A percentile compares a stretch with the other conserved stretches of the same genome.
Conservation (phyloP, 495 filamentous ascomycete genomes). For the Neurospora tetrasperma region DNA sequence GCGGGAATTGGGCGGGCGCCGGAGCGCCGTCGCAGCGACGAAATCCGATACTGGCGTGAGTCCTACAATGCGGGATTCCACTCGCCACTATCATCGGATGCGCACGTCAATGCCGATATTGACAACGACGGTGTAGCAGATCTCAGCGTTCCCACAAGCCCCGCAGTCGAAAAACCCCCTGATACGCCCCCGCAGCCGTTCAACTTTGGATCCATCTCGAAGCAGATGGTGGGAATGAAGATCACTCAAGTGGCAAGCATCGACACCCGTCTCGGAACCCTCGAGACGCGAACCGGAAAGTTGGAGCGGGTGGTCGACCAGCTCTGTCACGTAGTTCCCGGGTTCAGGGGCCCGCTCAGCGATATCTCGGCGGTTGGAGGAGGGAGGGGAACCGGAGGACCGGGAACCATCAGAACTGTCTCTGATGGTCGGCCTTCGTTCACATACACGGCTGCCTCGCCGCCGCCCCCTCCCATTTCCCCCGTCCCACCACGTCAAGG, state of each 20-base stretch:
- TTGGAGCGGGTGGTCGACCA: slow-evolving; percentile 38
- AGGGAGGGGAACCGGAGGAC: not conserved
- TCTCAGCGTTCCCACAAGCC: slow-evolving; percentile 21
- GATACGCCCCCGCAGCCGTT: slow-evolving; percentile 41
- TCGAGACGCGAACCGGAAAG: slow-evolving; percentile 38
- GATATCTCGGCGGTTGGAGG: slow-evolving; percentile 11
- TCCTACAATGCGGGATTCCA: slow-evolving; percentile 37
- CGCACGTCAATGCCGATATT: slow-evolving; percentile 25
- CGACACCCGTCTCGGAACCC: slow-evolving; percentile 34
- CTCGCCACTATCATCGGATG: slow-evolving; percentile 39
- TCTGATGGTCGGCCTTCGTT: slow-evolving; percentile 2
- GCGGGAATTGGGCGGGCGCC: slow-evolving; percentile 5
- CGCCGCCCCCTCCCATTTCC: slow-evolving; percentile 21
- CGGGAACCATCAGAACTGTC: not conserved
- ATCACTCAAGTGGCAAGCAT: slow-evolving; percentile 43
- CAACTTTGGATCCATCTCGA: slow-evolving; percentile 35
- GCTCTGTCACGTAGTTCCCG: slow-evolving; percentile 32
- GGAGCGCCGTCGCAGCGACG: slow-evolving; percentile 42
- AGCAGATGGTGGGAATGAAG: slow-evolving; percentile 41
- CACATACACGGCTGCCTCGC: slow-evolving; percentile 18
- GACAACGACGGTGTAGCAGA: slow-evolving; percentile 30
- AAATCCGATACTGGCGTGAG: slow-evolving; percentile 48
- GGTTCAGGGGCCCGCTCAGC: slow-evolving; percentile 20
- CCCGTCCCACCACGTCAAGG: slow-evolving; percentile 2
- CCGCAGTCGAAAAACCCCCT: slow-evolving; percentile 22